A percentile compares a stretch with the other conserved stretches of the same genome.
Conservation (phyloP, 2,329 filamentous ascomycete genomes). For the Fusarium musae region DNA sequence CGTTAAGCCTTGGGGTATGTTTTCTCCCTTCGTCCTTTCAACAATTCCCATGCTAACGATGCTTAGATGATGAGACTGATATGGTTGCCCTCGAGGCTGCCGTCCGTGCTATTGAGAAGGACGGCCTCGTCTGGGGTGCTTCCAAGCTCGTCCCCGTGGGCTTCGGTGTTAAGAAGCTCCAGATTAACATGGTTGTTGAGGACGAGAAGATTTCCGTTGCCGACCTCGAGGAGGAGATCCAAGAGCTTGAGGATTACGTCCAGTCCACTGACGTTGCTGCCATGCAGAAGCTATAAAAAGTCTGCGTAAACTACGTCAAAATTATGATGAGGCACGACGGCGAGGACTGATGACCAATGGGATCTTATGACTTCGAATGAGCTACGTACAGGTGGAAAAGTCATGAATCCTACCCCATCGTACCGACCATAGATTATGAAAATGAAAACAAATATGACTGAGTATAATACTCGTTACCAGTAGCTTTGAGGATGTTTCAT, state of each 20-base stretch:
- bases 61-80: constrained; percentile 88
- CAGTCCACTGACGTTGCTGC: constrained; percentile 92
- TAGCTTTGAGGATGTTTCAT: neutral
- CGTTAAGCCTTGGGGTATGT: constrained; percentile 98
- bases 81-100: constrained; percentile 83
- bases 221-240: constrained; percentile 87
- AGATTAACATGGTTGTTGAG: constrained; percentile 98
- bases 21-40: neutral
- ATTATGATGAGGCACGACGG: constrained; percentile 49
- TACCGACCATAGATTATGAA: constrained; percentile 42
- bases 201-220: constrained; percentile 93
- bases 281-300: constrained; percentile 88
- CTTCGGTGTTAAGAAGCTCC: constrained; percentile 99
- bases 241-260: constrained; percentile 90
- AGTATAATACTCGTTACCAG: neutral
- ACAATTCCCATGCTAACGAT: constrained; percentile 37
- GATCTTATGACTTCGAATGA: constrained; percentile 41
- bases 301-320: constrained; percentile 37
- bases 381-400: constrained; percentile 41
- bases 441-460: constrained; percentile 25
- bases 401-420: constrained; percentile 38
- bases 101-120: constrained; percentile 86
- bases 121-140: constrained; percentile 95
- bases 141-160: constrained; percentile 90
- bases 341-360: constrained; percentile 45